phyloP scores from a whole-genome alignment of 106 monocot genomes.

The Iris macrosiphon region DNA sequence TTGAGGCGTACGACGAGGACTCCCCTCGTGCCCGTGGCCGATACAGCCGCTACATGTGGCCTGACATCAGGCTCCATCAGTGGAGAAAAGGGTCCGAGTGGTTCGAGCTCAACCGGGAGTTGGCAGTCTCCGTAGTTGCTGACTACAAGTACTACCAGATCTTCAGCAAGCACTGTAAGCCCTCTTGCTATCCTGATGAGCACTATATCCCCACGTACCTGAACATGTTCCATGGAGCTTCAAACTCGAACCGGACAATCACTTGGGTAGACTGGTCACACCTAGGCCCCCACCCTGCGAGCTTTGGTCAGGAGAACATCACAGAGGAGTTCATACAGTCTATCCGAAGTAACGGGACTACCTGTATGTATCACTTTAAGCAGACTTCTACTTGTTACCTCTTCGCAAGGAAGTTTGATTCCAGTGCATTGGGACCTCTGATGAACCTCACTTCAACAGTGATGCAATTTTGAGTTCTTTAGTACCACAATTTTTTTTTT shows the following conservation, averaged over 20 bases:
- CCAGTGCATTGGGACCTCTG: conserved; percentile 24
- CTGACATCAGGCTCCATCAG: conserved; percentile 17
- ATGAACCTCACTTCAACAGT: conserved; percentile 27
- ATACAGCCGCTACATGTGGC: conserved; percentile 31
- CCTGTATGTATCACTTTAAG: conserved; percentile 31
- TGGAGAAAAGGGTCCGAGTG: conserved; percentile 48
- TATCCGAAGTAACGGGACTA: conserved; percentile 21
- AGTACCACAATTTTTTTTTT: neutral
- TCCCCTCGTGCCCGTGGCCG: conserved; percentile 7
- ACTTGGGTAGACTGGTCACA: conserved; percentile 45
- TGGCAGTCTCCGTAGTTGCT: conserved; percentile 22
- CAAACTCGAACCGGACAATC: conserved; percentile 32
- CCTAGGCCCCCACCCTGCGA: conserved; percentile 32
- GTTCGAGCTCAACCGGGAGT: conserved; percentile 33
- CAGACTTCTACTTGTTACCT: conserved; percentile 23
- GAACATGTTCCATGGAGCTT: conserved; percentile 23
- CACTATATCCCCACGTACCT: conserved; percentile 39
- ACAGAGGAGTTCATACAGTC: conserved; percentile 21
- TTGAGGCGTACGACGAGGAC: conserved; percentile 18
- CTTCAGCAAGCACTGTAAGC: conserved; percentile 30
- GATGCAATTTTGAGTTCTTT: conserved; percentile 21
- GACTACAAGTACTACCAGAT: conserved; percentile 28
- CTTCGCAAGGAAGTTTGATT: conserved; percentile 42
- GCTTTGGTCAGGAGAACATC: conserved; percentile 10
- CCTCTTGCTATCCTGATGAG: conserved; percentile 47